A percentile compares a stretch with the other conserved stretches of the same genome.
phyloP scores from a whole-genome alignment of 305 asterid genomes.

The Plantago lanceolata region DNA sequence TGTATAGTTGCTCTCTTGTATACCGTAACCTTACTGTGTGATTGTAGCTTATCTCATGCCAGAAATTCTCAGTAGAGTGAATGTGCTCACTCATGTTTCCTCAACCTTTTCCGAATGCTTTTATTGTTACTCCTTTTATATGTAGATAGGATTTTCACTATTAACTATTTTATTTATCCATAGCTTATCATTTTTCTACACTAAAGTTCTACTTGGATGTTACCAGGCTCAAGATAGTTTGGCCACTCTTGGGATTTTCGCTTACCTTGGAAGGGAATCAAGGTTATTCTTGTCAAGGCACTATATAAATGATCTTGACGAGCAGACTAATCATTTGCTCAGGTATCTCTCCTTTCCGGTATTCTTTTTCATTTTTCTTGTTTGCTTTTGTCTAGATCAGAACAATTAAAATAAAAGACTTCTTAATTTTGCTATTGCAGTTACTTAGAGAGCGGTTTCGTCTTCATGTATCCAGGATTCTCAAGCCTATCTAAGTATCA shows the following conservation, averaged over 20 bases:
- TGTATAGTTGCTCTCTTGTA: not conserved
- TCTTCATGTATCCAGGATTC: conserved; percentile 59
- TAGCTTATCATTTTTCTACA: not conserved
- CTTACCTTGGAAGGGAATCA: conserved; percentile 74
- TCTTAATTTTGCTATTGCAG: conserved; percentile 32
- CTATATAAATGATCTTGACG: conserved; percentile 58
- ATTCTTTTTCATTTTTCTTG: not conserved
- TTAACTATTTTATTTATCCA: not conserved
- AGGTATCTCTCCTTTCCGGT: conserved; percentile 43
- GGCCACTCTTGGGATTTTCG: conserved; percentile 65
- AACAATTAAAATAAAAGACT: conserved; percentile 9
- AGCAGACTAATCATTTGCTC: conserved; percentile 53
- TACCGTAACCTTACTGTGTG: not conserved
- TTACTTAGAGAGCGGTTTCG: conserved; percentile 74
- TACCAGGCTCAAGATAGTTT: conserved; percentile 54
- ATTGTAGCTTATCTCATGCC: not conserved
- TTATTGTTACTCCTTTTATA: not conserved
- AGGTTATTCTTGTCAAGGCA: conserved; percentile 57
- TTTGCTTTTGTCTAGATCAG: conserved; percentile 10
- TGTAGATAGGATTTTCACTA: not conserved
- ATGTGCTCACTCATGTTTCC: not conserved
- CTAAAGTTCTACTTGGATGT: not conserved
- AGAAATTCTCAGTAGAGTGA: not conserved
- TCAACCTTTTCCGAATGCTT: not conserved
- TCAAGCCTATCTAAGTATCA: conserved; percentile 59